phyloP scores from a whole-genome alignment of 1,284 basidiomycete species.

The Trichosporon sp. region DNA sequence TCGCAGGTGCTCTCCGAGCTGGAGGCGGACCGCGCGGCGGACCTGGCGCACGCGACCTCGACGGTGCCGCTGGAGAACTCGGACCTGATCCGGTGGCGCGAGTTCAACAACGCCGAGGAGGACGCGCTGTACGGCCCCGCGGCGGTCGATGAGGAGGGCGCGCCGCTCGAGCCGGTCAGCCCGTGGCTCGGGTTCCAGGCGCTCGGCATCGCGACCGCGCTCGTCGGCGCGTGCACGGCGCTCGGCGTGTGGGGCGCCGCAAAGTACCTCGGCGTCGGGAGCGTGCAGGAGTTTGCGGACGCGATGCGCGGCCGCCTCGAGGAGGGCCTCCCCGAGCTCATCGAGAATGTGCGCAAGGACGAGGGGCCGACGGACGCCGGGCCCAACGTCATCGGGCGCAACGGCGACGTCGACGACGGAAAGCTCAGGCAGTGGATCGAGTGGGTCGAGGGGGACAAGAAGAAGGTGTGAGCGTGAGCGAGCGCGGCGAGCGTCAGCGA shows the following conservation, averaged over 20 bases:
- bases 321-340: slow-evolving; percentile 26
- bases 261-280: slow-evolving; percentile 36
- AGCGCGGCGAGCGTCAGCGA: too few relatives aligned
- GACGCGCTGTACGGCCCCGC: slow-evolving; percentile 25
- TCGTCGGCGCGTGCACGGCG: slow-evolving; percentile 37
- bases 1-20: neutral
- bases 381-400: slow-evolving; percentile 10
- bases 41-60: neutral
- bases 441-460: slow-evolving; percentile 13
- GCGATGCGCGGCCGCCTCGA: slow-evolving; percentile 33
- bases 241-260: slow-evolving; percentile 34
- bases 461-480: neutral
- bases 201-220: slow-evolving; percentile 39
- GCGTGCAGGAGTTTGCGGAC: slow-evolving; percentile 35
- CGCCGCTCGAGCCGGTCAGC: slow-evolving; percentile 13
- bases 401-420: slow-evolving; percentile 18
- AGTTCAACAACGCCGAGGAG: slow-evolving; percentile 37
- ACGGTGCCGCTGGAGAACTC: neutral
- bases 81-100: neutral
- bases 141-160: slow-evolving; percentile 16
- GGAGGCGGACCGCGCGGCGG: neutral
- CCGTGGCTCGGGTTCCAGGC: slow-evolving; percentile 35
- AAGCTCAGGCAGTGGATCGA: slow-evolving; percentile 18
- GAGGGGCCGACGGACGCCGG: slow-evolving; percentile 5
- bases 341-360: slow-evolving; percentile 18